Conservation (phyloP, 2,329 filamentous ascomycete species). For the Microascus cirrosus region DNA sequence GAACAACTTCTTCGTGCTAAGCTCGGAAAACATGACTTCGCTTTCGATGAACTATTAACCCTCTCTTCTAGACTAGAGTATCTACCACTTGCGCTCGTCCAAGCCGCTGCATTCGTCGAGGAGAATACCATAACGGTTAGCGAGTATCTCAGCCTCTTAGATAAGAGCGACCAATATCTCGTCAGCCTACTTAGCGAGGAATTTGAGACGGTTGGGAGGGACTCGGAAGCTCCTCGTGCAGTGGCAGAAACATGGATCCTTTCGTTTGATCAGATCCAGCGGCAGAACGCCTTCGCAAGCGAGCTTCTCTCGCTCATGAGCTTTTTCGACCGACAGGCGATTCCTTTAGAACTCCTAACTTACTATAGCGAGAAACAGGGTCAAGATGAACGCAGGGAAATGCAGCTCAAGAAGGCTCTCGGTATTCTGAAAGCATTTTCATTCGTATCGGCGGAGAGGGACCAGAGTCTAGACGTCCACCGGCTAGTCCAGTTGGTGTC, state of each 20-base stretch:
- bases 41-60: not conserved
- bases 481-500: slow-evolving; percentile 21
- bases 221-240: too few relatives aligned
- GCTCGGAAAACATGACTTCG: slow-evolving; percentile 6
- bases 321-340: too few relatives aligned
- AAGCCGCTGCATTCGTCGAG: slow-evolving; percentile 22
- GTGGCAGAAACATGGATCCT: too few relatives aligned
- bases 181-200: slow-evolving; percentile 16
- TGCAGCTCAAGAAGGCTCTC: slow-evolving; percentile 9
- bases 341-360: slow-evolving; percentile 10
- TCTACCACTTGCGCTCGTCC: slow-evolving; percentile 21
- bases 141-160: slow-evolving; percentile 16
- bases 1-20: slow-evolving; percentile 12
- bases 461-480: slow-evolving; percentile 16
- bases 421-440: slow-evolving; percentile 18
- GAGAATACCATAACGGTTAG: slow-evolving; percentile 13
- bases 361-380: not conserved
- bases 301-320: slow-evolving; percentile 17
- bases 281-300: too few relatives aligned
- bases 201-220: too few relatives aligned
- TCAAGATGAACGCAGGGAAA: not conserved
- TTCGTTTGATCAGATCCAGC: too few relatives aligned
- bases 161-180: slow-evolving; percentile 11
- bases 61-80: slow-evolving; percentile 7
- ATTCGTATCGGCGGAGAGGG: slow-evolving; percentile 12